phyloP scores from a whole-genome alignment of 257 asterid genomes.

The Ajuga chamaepitys region DNA sequence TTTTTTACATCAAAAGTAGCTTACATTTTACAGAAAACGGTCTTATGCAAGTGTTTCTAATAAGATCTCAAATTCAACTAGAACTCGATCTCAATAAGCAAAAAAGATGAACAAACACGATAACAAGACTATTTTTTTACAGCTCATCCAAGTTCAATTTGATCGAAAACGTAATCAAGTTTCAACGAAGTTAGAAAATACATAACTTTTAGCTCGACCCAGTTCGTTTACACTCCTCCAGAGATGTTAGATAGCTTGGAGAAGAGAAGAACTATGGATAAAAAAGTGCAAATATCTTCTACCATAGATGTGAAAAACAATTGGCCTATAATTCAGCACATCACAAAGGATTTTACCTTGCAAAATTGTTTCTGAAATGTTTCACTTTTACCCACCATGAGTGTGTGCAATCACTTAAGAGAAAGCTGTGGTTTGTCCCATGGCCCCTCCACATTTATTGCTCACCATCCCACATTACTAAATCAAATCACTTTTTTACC shows the following conservation, averaged over 20 bases:
- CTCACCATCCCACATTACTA: constrained; percentile 21
- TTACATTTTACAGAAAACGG: too few relatives aligned
- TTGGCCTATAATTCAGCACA: background rate
- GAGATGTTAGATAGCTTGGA: background rate
- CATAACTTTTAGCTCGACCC: background rate
- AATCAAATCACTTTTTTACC: background rate
- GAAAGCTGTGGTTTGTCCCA: constrained; percentile 24
- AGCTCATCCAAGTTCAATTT: too few relatives aligned
- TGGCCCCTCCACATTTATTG: constrained; percentile 31
- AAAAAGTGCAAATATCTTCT: background rate
- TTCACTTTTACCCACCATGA: constrained; percentile 20
- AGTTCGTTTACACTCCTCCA: too few relatives aligned
- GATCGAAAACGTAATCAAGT: too few relatives aligned
- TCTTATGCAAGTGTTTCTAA: too few relatives aligned
- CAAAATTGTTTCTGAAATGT: background rate
- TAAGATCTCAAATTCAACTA: too few relatives aligned
- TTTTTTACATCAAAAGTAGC: too few relatives aligned
- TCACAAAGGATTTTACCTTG: background rate
- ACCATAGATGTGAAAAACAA: background rate
- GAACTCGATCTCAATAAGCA: too few relatives aligned
- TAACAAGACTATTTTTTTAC: too few relatives aligned
- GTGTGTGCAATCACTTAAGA: constrained; percentile 16
- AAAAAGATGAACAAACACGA: too few relatives aligned
- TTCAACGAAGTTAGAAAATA: too few relatives aligned
- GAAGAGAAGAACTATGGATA: background rate